phyloP scores from a whole-genome alignment of 1,284 basidiomycete species.

The Cutaneotrichosporon mucoides region DNA sequence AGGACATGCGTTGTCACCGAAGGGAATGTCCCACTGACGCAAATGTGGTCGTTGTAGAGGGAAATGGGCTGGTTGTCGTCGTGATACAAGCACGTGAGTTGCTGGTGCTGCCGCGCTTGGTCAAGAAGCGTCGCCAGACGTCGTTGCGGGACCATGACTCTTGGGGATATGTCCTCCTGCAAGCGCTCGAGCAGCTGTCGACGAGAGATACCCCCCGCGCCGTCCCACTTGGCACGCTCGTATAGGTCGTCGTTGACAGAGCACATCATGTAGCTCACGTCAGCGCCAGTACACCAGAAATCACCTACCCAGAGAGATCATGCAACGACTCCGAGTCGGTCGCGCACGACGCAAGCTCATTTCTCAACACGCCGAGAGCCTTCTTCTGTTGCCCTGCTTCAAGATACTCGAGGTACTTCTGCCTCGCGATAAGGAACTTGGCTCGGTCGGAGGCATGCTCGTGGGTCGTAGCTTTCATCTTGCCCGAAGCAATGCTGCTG shows the following conservation, averaged over 20 bases:
- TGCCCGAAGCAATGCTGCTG: slow-evolving; percentile 30
- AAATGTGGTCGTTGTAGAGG: slow-evolving; percentile 78
- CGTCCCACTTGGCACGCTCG: slow-evolving; percentile 81
- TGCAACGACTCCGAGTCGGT: slow-evolving; percentile 71
- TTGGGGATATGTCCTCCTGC: slow-evolving; percentile 84
- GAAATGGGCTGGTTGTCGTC: slow-evolving; percentile 63
- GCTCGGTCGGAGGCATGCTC: slow-evolving; percentile 58
- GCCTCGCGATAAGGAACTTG: slow-evolving; percentile 81
- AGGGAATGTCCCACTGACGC: slow-evolving; percentile 77
- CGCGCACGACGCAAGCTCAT: slow-evolving; percentile 76
- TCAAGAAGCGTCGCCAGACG: slow-evolving; percentile 79
- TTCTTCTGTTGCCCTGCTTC: slow-evolving; percentile 75
- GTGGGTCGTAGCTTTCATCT: slow-evolving; percentile 23
- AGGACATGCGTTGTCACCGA: slow-evolving; percentile 76
- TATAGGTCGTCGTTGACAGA: slow-evolving; percentile 76
- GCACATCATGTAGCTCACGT: slow-evolving; percentile 77
- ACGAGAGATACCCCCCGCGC: slow-evolving; percentile 73
- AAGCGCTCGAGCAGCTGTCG: slow-evolving; percentile 69
- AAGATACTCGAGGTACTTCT: slow-evolving; percentile 94
- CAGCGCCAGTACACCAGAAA: not conserved
- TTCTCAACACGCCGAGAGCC: slow-evolving; percentile 79
- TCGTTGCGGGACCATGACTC: slow-evolving; percentile 85
- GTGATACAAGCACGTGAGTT: slow-evolving; percentile 72
- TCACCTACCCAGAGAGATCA: slow-evolving; percentile 68
- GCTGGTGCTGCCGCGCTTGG: slow-evolving; percentile 79